Percentiles rank a stretch among this genome's conserved stretches.
These are phyloP conservation scores for Pyrenophora teres DNA, from an alignment of 2,329 filamentous ascomycete genomes.

Conservation along the genomic window DNA sequence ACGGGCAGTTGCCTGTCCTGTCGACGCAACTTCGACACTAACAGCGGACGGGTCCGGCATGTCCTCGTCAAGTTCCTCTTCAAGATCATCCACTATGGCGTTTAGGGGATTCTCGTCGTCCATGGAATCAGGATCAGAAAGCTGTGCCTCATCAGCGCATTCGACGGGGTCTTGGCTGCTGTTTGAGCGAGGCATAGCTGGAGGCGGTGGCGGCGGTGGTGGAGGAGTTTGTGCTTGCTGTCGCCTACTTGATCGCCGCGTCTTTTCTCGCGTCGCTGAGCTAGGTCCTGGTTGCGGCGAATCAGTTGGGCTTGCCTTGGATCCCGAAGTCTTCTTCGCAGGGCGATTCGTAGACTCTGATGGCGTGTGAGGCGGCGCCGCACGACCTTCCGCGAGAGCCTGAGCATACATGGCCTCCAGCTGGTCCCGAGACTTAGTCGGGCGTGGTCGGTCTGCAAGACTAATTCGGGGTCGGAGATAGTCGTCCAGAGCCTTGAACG, in stretches of 20 bases:
- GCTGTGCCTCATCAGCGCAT: conserved; percentile 87
- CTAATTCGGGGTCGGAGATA: conserved; percentile 90
- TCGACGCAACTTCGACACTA: conserved; percentile 84
- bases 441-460: conserved; percentile 72
- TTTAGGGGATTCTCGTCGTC: conserved; percentile 71
- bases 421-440: conserved; percentile 63
- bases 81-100: conserved; percentile 86
- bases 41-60: conserved; percentile 84
- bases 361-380: conserved; percentile 43
- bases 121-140: conserved; percentile 73
- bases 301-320: conserved; percentile 45
- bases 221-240: conserved; percentile 51
- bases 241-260: conserved; percentile 68
- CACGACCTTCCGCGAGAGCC: conserved; percentile 59
- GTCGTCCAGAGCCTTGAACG: conserved; percentile 95
- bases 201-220: conserved; percentile 59
- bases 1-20: conserved; percentile 85
- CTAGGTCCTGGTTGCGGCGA: conserved; percentile 53
- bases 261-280: conserved; percentile 62
- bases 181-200: conserved; percentile 48
- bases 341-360: conserved; percentile 38
- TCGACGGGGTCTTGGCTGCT: conserved; percentile 69
- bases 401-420: conserved; percentile 75
- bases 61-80: conserved; percentile 73
- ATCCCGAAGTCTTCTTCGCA: conserved; percentile 38